Conservation (phyloP, 2,329 filamentous ascomycete species). For the Aspergillus awamori region DNA sequence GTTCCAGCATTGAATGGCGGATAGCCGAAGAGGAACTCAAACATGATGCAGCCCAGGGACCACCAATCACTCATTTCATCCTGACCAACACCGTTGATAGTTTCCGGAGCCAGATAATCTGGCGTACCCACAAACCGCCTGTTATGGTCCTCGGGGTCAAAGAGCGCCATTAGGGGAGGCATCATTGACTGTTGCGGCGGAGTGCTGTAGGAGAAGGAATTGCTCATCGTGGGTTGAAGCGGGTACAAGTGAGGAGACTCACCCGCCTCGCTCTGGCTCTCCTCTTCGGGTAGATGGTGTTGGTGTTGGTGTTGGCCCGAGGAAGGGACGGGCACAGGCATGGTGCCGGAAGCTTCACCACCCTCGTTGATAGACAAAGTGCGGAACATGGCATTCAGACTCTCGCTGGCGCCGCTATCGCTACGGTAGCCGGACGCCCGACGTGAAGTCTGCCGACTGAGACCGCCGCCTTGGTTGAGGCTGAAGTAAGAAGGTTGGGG, state of each 20-base stretch:
- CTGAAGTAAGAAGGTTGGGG: conserved; percentile 93
- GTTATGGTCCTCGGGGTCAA: conserved; percentile 91
- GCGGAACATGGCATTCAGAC: conserved; percentile 77
- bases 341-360: conserved; percentile 47
- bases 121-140: conserved; percentile 94
- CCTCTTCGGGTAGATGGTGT: conserved; percentile 67
- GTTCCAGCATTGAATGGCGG: conserved; percentile 91
- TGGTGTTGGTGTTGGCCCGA: conserved; percentile 33
- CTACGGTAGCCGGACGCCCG: conserved; percentile 82
- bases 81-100: conserved; percentile 90
- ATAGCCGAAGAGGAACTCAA: conserved; percentile 90
- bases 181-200: conserved; percentile 71
- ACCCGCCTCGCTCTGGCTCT: conserved; percentile 69
- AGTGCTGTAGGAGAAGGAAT: conserved; percentile 43
- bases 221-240: conserved; percentile 63
- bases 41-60: conserved; percentile 98
- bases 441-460: conserved; percentile 63
- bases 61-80: conserved; percentile 99
- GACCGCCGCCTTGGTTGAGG: conserved; percentile 54
- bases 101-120: conserved; percentile 95
- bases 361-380: conserved; percentile 73
- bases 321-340: conserved; percentile 37
- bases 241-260: conserved; percentile 76
- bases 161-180: conserved; percentile 90
- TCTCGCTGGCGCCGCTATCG: conserved; percentile 90